These are phyloP conservation scores for Diaporthe longicolla DNA, from an alignment of 2,329 filamentous ascomycete genomes.

Conservation along the genomic window DNA sequence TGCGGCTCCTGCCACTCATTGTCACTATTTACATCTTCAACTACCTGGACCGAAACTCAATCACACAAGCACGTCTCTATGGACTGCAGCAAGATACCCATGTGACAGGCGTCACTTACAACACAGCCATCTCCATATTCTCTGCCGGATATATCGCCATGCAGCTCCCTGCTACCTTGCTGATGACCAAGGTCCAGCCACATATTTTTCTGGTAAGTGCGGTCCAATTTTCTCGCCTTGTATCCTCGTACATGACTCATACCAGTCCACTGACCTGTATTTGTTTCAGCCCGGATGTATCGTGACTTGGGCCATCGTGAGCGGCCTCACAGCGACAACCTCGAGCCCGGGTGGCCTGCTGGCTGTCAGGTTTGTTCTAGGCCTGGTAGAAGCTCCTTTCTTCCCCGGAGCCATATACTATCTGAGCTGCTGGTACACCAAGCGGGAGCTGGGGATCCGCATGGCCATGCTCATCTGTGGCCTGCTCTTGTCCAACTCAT, in stretches of 20 bases:
- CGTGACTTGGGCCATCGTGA: conserved; percentile 46
- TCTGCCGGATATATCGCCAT: conserved; percentile 62
- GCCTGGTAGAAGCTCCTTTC: conserved; percentile 53
- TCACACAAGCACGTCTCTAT: conserved; percentile 56
- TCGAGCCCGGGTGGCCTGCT: conserved; percentile 52
- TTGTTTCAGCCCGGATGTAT: conserved; percentile 1
- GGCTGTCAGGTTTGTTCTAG: conserved; percentile 54
- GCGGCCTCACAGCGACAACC: conserved; percentile 53
- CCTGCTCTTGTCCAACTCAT: conserved; percentile 56
- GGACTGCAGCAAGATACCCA: conserved; percentile 56
- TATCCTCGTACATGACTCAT: neutral
- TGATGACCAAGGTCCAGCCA: conserved; percentile 46
- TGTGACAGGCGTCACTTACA: conserved; percentile 53
- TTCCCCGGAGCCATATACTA: conserved; percentile 59
- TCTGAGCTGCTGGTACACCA: conserved; percentile 58
- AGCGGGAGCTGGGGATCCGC: conserved; percentile 54
- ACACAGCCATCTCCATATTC: conserved; percentile 59
- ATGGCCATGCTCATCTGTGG: conserved; percentile 46
- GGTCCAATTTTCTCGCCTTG: conserved; percentile 23
- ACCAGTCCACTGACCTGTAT: no score
- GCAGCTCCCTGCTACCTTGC: conserved; percentile 53
- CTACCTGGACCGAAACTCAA: conserved; percentile 55
- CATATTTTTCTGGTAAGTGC: conserved; percentile 49
- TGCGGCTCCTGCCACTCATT: conserved; percentile 45
- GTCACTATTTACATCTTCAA: conserved; percentile 57